Percentiles rank a stretch among this genome's conserved stretches.
phyloP scores from a whole-genome alignment of 495 filamentous ascomycete genomes.

The Penicillium robsamsonii region DNA sequence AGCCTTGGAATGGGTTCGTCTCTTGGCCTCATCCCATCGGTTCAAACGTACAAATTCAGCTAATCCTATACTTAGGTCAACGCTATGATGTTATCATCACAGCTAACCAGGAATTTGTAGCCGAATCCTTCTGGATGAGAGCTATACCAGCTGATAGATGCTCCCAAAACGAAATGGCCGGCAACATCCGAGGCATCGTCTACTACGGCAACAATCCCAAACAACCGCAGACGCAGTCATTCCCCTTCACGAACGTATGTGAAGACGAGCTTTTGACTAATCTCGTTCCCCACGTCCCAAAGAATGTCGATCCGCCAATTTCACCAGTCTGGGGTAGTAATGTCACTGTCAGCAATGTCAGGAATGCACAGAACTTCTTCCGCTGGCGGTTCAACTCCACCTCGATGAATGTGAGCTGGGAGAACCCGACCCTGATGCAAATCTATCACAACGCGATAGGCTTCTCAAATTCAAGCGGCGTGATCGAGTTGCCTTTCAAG shows the following conservation, averaged over 20 bases:
- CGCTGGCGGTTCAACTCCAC: constrained; percentile 32
- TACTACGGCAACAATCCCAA: constrained; percentile 5
- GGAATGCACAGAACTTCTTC: constrained; percentile 16
- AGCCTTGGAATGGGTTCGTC: constrained; percentile 52
- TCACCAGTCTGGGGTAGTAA: not conserved
- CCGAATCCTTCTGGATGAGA: constrained; percentile 61
- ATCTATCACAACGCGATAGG: constrained; percentile 15
- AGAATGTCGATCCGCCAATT: not conserved
- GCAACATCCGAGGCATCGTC: constrained; percentile 5
- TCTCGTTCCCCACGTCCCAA: not conserved
- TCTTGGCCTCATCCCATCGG: not conserved
- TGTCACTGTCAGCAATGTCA: not conserved
- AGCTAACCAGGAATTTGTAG: constrained; percentile 41
- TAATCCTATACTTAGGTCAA: not conserved
- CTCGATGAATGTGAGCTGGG: constrained; percentile 28
- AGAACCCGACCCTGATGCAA: constrained; percentile 27
- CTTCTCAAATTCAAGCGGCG: constrained; percentile 8
- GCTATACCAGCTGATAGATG: constrained; percentile 38
- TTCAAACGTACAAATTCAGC: not conserved
- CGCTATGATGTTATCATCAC: constrained; percentile 64
- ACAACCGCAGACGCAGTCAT: not conserved
- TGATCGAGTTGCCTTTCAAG: constrained; percentile 53
- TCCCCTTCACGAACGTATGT: constrained; percentile 1
- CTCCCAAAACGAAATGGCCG: constrained; percentile 10
- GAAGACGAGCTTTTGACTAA: not conserved